Conservation (phyloP, 2,329 filamentous ascomycete species). For the Salinomyces thailandicus region DNA sequence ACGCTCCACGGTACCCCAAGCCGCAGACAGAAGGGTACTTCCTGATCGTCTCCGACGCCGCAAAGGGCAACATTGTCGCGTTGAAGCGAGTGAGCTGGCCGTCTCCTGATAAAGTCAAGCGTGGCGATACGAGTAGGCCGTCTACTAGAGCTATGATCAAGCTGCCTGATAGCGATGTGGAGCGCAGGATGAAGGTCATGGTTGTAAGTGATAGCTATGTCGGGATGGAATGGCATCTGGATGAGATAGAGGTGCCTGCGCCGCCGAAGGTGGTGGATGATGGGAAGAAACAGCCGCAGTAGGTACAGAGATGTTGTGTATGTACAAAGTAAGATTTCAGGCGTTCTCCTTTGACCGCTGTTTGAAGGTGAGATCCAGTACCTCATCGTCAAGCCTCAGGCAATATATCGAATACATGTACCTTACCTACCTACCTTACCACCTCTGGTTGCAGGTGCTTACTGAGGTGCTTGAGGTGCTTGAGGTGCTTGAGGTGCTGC, state of each 20-base stretch:
- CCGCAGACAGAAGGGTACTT: conserved; percentile 93
- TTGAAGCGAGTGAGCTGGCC: conserved; percentile 79
- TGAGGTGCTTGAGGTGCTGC: no score
- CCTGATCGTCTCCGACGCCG: conserved; percentile 59
- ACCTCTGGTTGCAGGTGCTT: no score
- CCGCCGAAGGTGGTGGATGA: conserved; percentile 22
- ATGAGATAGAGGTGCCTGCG: conserved; percentile 41
- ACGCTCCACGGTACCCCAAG: conserved; percentile 83
- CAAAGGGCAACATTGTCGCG: conserved; percentile 66
- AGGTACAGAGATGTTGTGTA: no score
- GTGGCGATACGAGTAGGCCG: conserved; percentile 31
- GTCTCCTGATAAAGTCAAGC: conserved; percentile 23
- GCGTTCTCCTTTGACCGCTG: no score
- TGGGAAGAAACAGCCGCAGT: conserved; percentile 17
- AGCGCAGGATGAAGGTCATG: conserved; percentile 58
- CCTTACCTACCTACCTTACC: no score
- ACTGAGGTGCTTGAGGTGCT: no score
- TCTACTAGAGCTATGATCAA: conserved; percentile 49
- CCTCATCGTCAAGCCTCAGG: no score
- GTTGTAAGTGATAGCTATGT: conserved; percentile 84
- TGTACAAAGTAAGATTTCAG: no score
- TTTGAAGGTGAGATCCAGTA: no score
- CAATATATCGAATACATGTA: no score
- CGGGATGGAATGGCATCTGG: conserved; percentile 55
- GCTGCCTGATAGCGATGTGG: conserved; percentile 44